phyloP scores from a whole-genome alignment of 2,329 filamentous ascomycete genomes.

The Hortaea werneckii region DNA sequence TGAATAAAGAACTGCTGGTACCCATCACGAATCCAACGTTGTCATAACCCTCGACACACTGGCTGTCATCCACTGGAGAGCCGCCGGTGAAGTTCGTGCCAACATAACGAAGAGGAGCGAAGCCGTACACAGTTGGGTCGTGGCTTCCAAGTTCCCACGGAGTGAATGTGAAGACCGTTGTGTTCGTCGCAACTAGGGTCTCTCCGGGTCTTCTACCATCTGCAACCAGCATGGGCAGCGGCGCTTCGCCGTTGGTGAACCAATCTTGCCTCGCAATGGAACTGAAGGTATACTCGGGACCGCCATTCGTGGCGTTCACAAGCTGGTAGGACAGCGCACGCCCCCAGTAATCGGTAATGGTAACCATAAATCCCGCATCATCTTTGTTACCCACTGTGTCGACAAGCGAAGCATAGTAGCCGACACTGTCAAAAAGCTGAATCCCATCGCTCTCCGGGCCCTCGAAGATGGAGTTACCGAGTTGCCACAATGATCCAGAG shows the following conservation, averaged over 20 bases:
- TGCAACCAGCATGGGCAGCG: conserved; percentile 64
- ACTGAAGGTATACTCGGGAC: conserved; percentile 69
- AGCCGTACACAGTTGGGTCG: conserved; percentile 62
- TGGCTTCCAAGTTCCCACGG: conserved; percentile 71
- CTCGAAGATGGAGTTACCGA: conserved; percentile 51
- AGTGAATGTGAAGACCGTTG: conserved; percentile 68
- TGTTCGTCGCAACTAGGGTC: conserved; percentile 53
- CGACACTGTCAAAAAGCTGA: conserved; percentile 44
- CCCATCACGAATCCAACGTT: conserved; percentile 69
- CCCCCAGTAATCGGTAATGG: conserved; percentile 72
- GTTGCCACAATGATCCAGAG: conserved; percentile 46
- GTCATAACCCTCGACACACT: conserved; percentile 71
- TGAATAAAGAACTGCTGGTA: conserved; percentile 77
- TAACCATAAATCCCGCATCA: conserved; percentile 55
- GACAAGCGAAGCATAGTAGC: conserved; percentile 54
- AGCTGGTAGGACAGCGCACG: conserved; percentile 80
- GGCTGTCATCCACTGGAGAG: conserved; percentile 41
- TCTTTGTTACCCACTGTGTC: conserved; percentile 51
- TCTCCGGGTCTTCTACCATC: conserved; percentile 57
- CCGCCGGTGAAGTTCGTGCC: conserved; percentile 64
- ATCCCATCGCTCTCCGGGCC: conserved; percentile 43
- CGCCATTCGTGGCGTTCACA: conserved; percentile 64
- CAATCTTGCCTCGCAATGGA: conserved; percentile 56
- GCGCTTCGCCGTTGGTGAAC: conserved; percentile 55
- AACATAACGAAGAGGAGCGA: conserved; percentile 59